A percentile compares a stretch with the other conserved stretches of the same genome.
phyloP scores from a whole-genome alignment of 345 rosid genomes.

The Pseudoturritis turrita region DNA sequence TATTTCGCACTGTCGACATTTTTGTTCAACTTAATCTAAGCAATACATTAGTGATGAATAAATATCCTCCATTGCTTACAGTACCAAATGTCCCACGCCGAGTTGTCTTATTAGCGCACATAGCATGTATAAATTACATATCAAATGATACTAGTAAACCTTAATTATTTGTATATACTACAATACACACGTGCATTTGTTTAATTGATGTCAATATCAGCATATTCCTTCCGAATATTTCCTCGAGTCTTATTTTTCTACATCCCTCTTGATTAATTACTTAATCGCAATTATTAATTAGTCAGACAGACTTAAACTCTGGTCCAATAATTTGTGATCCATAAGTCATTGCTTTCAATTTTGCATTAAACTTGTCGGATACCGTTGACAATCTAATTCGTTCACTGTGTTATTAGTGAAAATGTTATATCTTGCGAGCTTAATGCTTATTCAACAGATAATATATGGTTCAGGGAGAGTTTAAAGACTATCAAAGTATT shows the following conservation, averaged over 20 bases:
- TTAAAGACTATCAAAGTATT: too few species aligned
- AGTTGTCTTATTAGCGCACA: too few species aligned
- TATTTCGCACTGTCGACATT: too few species aligned
- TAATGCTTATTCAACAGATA: too few species aligned
- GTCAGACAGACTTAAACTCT: neutral
- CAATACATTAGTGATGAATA: too few species aligned
- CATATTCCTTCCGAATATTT: slow-evolving; percentile 18
- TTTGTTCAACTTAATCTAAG: too few species aligned
- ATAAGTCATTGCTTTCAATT: neutral
- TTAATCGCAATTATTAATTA: neutral
- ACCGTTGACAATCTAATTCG: slow-evolving; percentile 2
- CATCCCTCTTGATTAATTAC: neutral
- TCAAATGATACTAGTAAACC: too few species aligned
- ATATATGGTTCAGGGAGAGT: too few species aligned
- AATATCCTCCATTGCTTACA: too few species aligned
- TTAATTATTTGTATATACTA: neutral
- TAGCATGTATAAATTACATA: too few species aligned
- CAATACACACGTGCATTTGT: neutral
- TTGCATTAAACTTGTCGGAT: neutral
- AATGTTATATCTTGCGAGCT: too few species aligned
- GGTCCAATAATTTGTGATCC: neutral
- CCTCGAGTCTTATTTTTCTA: neutral
- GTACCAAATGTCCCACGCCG: too few species aligned
- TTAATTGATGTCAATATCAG: neutral
- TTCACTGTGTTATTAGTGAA: neutral